Evolutionary conservation across 495 filamentous ascomycete genomes (phyloP).

Genomic region (Parmelia sp.): DNA sequence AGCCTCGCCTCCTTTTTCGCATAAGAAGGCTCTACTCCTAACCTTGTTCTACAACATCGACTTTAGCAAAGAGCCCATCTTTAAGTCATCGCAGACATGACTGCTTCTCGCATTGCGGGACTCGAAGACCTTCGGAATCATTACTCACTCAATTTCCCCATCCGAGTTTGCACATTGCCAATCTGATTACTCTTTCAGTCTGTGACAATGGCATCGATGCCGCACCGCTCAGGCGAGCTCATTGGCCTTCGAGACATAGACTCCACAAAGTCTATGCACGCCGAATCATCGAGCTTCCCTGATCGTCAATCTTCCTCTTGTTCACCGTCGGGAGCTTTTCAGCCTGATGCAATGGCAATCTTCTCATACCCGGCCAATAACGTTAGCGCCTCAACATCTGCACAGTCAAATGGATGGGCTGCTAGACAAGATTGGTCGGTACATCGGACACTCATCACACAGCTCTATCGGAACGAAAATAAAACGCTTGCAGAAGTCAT

Average conservation of each 20-base stretch:
- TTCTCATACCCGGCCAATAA: not conserved
- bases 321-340: not conserved
- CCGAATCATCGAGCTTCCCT: not conserved
- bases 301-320: not conserved
- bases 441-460: no score
- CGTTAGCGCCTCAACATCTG: not conserved
- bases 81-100: no score
- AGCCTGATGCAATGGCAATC: no score
- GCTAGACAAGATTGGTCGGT: no score
- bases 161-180: not conserved
- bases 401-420: no score
- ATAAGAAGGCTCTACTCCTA: not conserved
- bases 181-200: not conserved
- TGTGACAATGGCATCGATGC: not conserved
- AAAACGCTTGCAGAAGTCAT: constrained; percentile 19
- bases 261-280: not conserved
- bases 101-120: no score
- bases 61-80: no score
- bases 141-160: no score
- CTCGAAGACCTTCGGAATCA: no score
- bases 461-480: constrained; percentile 7
- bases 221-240: not conserved
- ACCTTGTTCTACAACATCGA: not conserved
- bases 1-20: not conserved
- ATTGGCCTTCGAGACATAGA: not conserved